A percentile compares a stretch with the other conserved stretches of the same genome.
These are phyloP conservation scores for Sphenostylis stenocarpa DNA, from an alignment of 306 rosid species.

Conservation along the genomic window DNA sequence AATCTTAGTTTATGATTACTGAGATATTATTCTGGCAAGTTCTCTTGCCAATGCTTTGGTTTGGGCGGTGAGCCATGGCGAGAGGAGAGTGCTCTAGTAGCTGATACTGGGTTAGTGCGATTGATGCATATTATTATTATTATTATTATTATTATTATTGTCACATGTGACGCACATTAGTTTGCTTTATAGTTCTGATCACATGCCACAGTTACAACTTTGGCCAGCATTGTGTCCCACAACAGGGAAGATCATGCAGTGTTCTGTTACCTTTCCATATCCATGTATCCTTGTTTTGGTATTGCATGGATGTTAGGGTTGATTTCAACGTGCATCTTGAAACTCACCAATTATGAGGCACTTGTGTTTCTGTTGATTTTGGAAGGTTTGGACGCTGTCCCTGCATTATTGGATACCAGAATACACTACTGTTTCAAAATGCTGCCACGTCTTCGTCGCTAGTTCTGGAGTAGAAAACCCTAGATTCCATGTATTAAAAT, in stretches of 20 bases:
- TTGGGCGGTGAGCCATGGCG: background rate
- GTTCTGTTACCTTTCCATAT: background rate
- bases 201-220: slow-evolving; percentile 21
- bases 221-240: slow-evolving; percentile 28
- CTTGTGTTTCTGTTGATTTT: background rate
- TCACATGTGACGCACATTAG: background rate
- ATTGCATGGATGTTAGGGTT: slow-evolving; percentile 6
- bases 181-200: slow-evolving; percentile 1
- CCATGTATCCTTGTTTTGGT: background rate
- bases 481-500: background rate
- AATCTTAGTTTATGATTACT: background rate
- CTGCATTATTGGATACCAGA: background rate
- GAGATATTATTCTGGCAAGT: background rate
- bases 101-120: background rate
- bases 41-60: background rate
- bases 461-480: background rate
- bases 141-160: too few species aligned
- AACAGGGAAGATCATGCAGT: background rate
- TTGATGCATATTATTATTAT: background rate
- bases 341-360: background rate
- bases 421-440: background rate
- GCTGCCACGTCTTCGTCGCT: background rate
- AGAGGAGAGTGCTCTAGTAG: background rate
- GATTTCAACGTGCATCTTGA: background rate
- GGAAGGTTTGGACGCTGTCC: background rate